Evolutionary conservation across 1,284 basidiomycete genomes (phyloP), one percentile per base, ranked within the genome.

Genomic region (Puccinia novopanici): DNA sequence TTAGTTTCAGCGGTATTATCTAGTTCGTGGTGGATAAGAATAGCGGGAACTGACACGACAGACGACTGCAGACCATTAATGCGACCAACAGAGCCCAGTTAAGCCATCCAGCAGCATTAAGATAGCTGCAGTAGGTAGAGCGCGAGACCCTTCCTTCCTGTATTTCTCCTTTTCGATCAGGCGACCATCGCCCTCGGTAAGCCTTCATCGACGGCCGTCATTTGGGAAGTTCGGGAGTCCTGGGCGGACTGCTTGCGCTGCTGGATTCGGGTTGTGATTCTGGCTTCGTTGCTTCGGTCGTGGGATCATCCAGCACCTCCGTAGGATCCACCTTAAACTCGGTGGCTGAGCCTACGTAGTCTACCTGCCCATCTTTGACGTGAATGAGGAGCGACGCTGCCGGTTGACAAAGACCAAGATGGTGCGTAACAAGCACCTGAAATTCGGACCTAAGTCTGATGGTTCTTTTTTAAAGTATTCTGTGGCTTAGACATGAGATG

Each of bases 101-200:
- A 55, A 87, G 79, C 34, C 89, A 84, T 13, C 91, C 91, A 6
- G 90, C 89, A 15, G 91, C 90, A 65, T 87, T 87, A 77, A 91
- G 88, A 84, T 91, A 91, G 1, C 88, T 90, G 80, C 84, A 72
- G 74, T 85, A 92, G 4, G 90, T 91, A 68, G 85, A 86, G 74
- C 88, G 81, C 0, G 90, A 88, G 3, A 92, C 90, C 30, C 89
- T 87, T 4, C 91, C 91, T 86, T 91, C 90, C 22, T 90, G 90
- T 22, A 90, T 88, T 48, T 87, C 84, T 92, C 91, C 12, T 87
- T 89, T 76, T 91, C 90, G 45, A 91, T 86, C 19, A 91, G 86
- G 67, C 61, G 27, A 71, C 54, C 67, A 34, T 63, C 77, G 22
- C 71, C 71, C 55, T 73, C 71, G 34, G 24, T 22, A 45, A 27